Percentiles rank a stretch among this genome's conserved stretches.
Evolutionary conservation across 225 moss, liverwort and hornwort genomes (phyloP).

Genomic region (Sphagnum contortum): DNA sequence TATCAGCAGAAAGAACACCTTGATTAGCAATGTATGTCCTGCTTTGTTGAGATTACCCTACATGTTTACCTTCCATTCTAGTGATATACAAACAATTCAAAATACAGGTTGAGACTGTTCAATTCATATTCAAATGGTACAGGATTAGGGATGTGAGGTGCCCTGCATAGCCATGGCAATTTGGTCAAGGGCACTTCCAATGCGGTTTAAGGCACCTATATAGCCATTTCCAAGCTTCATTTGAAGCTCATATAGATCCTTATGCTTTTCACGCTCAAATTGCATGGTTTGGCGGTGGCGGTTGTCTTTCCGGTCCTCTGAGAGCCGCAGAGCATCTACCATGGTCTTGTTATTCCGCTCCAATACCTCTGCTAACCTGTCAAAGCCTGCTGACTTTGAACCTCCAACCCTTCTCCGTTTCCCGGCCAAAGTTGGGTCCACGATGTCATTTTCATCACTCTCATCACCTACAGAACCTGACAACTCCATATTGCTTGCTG

Average conservation of each 20-base stretch:
- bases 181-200: slow-evolving; percentile 45
- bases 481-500: slow-evolving; percentile 28
- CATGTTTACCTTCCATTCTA: too few species aligned
- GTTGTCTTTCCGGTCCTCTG: slow-evolving; percentile 41
- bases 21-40: too few species aligned
- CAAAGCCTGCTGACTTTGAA: slow-evolving; percentile 14
- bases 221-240: slow-evolving; percentile 40
- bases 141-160: slow-evolving; percentile 12
- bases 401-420: slow-evolving; percentile 28
- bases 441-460: slow-evolving; percentile 28
- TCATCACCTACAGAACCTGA: slow-evolving; percentile 31
- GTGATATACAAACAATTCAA: too few species aligned
- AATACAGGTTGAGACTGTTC: too few species aligned
- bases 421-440: slow-evolving; percentile 15
- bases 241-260: slow-evolving; percentile 31
- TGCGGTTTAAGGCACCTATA: slow-evolving; percentile 38
- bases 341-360: slow-evolving; percentile 39
- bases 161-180: slow-evolving; percentile 38
- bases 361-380: slow-evolving; percentile 29
- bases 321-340: slow-evolving; percentile 29
- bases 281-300: slow-evolving; percentile 30
- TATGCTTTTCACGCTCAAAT: slow-evolving; percentile 38
- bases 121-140: too few species aligned
- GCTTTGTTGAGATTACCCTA: too few species aligned
- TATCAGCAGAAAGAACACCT: too few species aligned